Percentiles rank a stretch among this genome's conserved stretches.
These are phyloP conservation scores for Pseudopithomyces chartarum DNA, from an alignment of 2,329 filamentous ascomycete genomes.

Conservation along the genomic window DNA sequence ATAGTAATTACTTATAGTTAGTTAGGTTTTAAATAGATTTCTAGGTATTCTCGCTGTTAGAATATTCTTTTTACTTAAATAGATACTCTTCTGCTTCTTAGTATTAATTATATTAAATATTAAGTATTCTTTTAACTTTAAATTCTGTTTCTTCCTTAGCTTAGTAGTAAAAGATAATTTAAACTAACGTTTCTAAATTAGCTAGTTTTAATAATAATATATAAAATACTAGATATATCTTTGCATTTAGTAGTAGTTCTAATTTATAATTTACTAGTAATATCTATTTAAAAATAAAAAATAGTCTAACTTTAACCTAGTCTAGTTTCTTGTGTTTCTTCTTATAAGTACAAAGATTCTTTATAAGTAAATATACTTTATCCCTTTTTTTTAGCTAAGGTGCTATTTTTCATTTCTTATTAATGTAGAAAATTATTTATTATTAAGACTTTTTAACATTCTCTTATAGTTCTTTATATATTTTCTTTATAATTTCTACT, in stretches of 20 bases:
- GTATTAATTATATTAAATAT: neutral
- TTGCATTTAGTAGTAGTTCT: neutral
- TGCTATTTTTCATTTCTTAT: conserved; percentile 5
- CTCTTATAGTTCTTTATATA: neutral
- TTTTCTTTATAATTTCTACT: conserved; percentile 2
- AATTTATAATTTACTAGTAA: neutral
- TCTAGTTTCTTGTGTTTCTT: neutral
- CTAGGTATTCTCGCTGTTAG: conserved; percentile 2
- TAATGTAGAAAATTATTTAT: conserved; percentile 5
- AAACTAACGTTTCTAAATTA: neutral
- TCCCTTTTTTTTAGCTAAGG: conserved; percentile 7
- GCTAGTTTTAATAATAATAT: neutral
- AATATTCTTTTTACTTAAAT: conserved; percentile 4
- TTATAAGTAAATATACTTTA: conserved; percentile 8
- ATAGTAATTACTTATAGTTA: neutral
- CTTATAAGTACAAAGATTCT: neutral
- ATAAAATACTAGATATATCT: neutral
- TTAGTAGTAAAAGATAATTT: conserved; percentile 3
- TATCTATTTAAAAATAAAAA: conserved; percentile 1
- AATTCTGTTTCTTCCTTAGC: neutral
- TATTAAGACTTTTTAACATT: neutral
- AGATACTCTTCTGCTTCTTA: neutral
- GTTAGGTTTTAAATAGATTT: neutral
- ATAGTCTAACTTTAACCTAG: neutral
- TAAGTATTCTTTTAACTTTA: neutral